phyloP scores from a whole-genome alignment of 129 eudicot genomes.

The Ambrosia artemisiifolia region DNA sequence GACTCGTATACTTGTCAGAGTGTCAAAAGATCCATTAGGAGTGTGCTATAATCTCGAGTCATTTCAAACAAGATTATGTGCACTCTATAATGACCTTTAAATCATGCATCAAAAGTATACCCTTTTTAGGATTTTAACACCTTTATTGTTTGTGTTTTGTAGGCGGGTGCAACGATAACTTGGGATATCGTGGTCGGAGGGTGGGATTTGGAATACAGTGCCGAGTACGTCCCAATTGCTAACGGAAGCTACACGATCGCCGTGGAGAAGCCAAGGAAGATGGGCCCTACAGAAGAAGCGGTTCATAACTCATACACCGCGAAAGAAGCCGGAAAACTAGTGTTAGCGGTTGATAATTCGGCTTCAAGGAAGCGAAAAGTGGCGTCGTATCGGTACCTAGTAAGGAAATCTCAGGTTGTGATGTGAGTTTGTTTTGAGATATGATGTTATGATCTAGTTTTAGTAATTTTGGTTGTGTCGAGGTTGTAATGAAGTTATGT shows the following conservation, averaged over 20 bases:
- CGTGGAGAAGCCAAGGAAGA: slow-evolving; percentile 63
- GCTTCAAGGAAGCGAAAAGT: slow-evolving; percentile 66
- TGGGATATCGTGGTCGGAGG: slow-evolving; percentile 98
- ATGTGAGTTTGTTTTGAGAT: slow-evolving; percentile 12
- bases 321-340: slow-evolving; percentile 72
- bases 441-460: slow-evolving; percentile 13
- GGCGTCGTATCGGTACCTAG: slow-evolving; percentile 84
- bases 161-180: slow-evolving; percentile 81
- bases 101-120: no score
- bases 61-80: no score
- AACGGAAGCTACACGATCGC: slow-evolving; percentile 73
- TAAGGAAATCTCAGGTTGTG: slow-evolving; percentile 46
- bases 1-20: no score
- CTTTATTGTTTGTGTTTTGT: not conserved
- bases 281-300: slow-evolving; percentile 52
- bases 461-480: slow-evolving; percentile 25
- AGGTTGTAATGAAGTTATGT: slow-evolving; percentile 13
- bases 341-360: slow-evolving; percentile 78
- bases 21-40: no score
- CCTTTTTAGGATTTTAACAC: no score
- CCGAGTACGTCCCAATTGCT: slow-evolving; percentile 61
- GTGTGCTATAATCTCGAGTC: no score
- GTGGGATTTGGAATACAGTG: slow-evolving; percentile 91
- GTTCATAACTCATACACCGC: slow-evolving; percentile 73
- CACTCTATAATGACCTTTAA: no score